Evolutionary conservation across 1,284 basidiomycete species (phyloP).

Genomic region (Ceratobasidium theobromae): DNA sequence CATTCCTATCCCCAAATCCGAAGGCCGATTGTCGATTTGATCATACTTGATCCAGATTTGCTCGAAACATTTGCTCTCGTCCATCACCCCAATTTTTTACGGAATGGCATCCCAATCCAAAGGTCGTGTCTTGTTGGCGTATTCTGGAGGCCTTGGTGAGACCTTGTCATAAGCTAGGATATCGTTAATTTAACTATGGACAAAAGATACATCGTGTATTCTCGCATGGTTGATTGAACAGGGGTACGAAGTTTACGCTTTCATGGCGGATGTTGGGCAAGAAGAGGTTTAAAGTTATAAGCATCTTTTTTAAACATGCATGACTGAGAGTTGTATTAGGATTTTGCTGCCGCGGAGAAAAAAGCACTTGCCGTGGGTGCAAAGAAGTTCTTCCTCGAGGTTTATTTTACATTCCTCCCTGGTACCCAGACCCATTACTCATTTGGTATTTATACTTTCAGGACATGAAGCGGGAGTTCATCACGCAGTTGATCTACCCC

Average conservation of each 20-base stretch:
- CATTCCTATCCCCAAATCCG: slow-evolving; percentile 16
- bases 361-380: slow-evolving; percentile 95
- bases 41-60: slow-evolving; percentile 29
- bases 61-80: not conserved
- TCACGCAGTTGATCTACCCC: slow-evolving; percentile 96
- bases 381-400: slow-evolving; percentile 91
- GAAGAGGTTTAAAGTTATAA: slow-evolving; percentile 88
- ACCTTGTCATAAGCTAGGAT: not conserved
- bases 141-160: slow-evolving; percentile 96
- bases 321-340: slow-evolving; percentile 50
- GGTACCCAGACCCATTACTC: not conserved
- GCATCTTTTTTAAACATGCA: not conserved
- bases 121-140: slow-evolving; percentile 90
- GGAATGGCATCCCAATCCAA: slow-evolving; percentile 41
- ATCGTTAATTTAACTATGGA: not conserved
- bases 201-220: slow-evolving; percentile 90
- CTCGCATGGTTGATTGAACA: slow-evolving; percentile 97
- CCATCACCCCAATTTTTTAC: slow-evolving; percentile 3
- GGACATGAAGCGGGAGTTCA: slow-evolving; percentile 95
- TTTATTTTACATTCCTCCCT: slow-evolving; percentile 45
- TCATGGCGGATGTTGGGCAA: slow-evolving; percentile 99
- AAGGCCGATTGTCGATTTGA: slow-evolving; percentile 30
- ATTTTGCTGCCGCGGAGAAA: slow-evolving; percentile 89
- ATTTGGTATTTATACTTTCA: slow-evolving; percentile 41
- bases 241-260: slow-evolving; percentile 95